Base-by-base conservation (phyloP, 345 rosid species). In the Syzygium jambos region DNA sequence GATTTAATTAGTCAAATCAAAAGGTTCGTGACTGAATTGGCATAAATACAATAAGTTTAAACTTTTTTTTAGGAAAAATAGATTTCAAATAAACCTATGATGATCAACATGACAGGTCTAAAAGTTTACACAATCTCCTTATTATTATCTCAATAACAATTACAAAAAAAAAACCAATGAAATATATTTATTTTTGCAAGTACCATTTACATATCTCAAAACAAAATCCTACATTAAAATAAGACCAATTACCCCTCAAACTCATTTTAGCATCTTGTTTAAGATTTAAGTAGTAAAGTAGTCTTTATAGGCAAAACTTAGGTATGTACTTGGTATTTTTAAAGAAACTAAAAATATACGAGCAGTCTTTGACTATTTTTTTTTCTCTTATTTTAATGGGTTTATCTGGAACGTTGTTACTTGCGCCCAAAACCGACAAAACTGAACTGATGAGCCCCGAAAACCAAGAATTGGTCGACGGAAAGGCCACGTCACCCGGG, bases 31-130 rank as follows among this genome's bases (percentile, higher is more conserved):
- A 16, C 2, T 52, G 21, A 52, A 52, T 52, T 16, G 3, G 8
- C 1, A 6, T 0, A 1, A 2, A 16, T 16, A 6, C 3, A 52
- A 16, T 16, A 52, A 2, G 3, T 5, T 16, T 52, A 52, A 2
- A 7, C 6, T 16, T 52, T 2, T 52, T 52, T 43, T 43, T 43
- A 43, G 46, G 7, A 43, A 43, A 43, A 43, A 43, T 43, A 1
- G 46, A 43, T 43, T 43, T 43, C 46, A 38, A 38, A n/a, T 61
- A n/a, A 27, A n/a, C 2, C 17, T 5, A n/a, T 5, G 4, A 61
- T n/a, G 9, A n/a, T 61, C 0, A 68, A 30, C 23, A 17, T 30
- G 7, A 17, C 5, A 1, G 10, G 11, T 34, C 3, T 21, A 19
- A 0, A 34, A 34, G 1, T 17, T 8, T 4, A 2, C 25, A 4